Conservation (phyloP, 1,284 basidiomycete genomes). For the Chalciporus sp. region DNA sequence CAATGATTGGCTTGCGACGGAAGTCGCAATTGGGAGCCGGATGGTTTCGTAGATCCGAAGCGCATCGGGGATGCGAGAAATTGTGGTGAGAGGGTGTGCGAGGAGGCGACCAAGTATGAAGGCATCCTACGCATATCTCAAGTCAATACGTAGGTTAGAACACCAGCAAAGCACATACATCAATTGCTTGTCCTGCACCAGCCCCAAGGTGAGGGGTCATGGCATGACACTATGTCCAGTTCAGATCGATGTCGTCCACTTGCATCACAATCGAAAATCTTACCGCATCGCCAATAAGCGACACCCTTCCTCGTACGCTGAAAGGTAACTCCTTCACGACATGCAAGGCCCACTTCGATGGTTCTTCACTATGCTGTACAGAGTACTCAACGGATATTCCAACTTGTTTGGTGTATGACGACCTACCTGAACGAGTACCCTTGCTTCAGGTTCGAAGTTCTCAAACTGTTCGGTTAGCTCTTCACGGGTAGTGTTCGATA, state of each 20-base stretch:
- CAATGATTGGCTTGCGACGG: conserved; percentile 12
- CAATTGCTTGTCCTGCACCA: conserved; percentile 36
- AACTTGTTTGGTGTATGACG: too few relatives aligned
- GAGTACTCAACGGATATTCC: too few relatives aligned
- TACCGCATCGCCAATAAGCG: conserved; percentile 41
- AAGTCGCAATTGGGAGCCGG: conserved; percentile 26
- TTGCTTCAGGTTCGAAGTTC: conserved; percentile 47
- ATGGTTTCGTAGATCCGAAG: conserved; percentile 35
- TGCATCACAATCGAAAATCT: conserved; percentile 2
- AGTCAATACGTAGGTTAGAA: neutral
- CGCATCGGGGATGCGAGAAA: conserved; percentile 17
- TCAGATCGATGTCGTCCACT: neutral
- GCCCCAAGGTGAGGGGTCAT: conserved; percentile 33
- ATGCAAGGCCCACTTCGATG: conserved; percentile 35
- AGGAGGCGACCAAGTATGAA: conserved; percentile 38
- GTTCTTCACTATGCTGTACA: conserved; percentile 21
- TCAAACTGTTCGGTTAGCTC: conserved; percentile 34
- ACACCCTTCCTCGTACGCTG: conserved; percentile 32
- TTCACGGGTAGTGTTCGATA: conserved; percentile 31
- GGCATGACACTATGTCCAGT: conserved; percentile 30
- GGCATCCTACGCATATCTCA: conserved; percentile 32
- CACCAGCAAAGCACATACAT: conserved; percentile 17
- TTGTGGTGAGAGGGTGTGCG: conserved; percentile 26
- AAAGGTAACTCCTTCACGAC: conserved; percentile 35
- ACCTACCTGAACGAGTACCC: conserved; percentile 25